These are phyloP conservation scores for Pythium rishiriense DNA, from an alignment of 352 stramenopile genomes.

Conservation along the genomic window DNA sequence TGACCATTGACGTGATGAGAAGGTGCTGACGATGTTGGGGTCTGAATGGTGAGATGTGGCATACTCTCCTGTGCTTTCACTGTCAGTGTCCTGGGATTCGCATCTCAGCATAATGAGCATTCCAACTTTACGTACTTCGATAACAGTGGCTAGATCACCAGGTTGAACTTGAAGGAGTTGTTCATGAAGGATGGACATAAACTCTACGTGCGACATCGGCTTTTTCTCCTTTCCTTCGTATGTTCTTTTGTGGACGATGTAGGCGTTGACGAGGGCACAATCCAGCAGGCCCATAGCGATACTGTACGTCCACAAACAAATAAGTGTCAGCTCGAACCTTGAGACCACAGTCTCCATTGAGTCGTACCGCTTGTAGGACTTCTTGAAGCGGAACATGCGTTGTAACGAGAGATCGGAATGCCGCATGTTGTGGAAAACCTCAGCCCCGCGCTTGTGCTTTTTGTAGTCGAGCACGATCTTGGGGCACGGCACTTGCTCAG, in stretches of 20 bases:
- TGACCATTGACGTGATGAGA: too few relatives aligned
- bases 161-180: neutral
- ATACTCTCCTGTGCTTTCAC: too few relatives aligned
- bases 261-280: neutral
- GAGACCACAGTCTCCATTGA: neutral
- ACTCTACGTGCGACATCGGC: neutral
- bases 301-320: neutral
- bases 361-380: neutral
- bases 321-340: neutral
- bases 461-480: neutral
- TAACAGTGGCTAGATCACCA: neutral
- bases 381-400: neutral
- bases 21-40: too few relatives aligned
- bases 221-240: neutral
- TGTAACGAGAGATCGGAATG: neutral
- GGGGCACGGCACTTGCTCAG: neutral
- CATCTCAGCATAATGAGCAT: too few relatives aligned
- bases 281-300: neutral
- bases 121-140: too few relatives aligned
- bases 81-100: too few relatives aligned
- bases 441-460: neutral
- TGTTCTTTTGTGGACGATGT: neutral
- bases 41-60: too few relatives aligned
- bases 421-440: neutral
- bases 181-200: neutral